Evolutionary conservation across 1,284 basidiomycete species (phyloP).

Genomic region (Leucoagaricus sp.): DNA sequence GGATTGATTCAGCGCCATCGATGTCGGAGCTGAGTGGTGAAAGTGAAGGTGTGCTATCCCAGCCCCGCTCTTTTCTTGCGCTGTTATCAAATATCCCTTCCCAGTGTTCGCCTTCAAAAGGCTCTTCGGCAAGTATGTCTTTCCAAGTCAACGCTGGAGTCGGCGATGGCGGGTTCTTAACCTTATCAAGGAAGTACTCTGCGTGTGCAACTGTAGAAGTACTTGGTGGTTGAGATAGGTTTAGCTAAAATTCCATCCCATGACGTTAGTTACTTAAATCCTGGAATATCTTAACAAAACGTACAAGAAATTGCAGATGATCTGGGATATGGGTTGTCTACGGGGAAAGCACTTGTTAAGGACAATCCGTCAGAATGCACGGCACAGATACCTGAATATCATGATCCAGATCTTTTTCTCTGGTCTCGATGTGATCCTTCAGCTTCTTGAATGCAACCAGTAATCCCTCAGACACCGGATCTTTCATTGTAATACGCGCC

Average conservation of each 20-base stretch:
- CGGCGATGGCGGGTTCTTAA: slow-evolving; percentile 44
- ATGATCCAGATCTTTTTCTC: slow-evolving; percentile 60
- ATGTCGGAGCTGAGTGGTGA: slow-evolving; percentile 49
- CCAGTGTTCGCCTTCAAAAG: slow-evolving; percentile 80
- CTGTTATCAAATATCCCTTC: slow-evolving; percentile 48
- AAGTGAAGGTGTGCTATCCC: slow-evolving; percentile 46
- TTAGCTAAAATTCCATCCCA: slow-evolving; percentile 38
- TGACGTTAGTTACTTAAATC: not conserved
- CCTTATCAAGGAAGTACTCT: slow-evolving; percentile 47
- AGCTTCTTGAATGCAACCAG: slow-evolving; percentile 50
- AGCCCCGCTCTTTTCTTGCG: slow-evolving; percentile 31
- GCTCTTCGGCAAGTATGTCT: slow-evolving; percentile 75
- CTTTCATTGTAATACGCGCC: slow-evolving; percentile 65
- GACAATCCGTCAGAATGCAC: slow-evolving; percentile 11
- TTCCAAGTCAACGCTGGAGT: slow-evolving; percentile 61
- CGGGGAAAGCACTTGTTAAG: not conserved
- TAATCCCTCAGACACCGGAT: slow-evolving; percentile 60
- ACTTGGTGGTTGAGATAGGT: slow-evolving; percentile 55
- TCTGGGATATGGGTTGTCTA: slow-evolving; percentile 62
- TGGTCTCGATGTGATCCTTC: slow-evolving; percentile 44
- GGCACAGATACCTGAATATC: slow-evolving; percentile 53
- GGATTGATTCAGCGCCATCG: slow-evolving; percentile 31
- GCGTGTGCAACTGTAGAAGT: slow-evolving; percentile 50
- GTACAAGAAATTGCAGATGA: slow-evolving; percentile 71
- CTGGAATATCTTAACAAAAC: slow-evolving; percentile 19